Percentiles rank a stretch among this genome's conserved stretches.
phyloP scores from a whole-genome alignment of 345 rosid species.

The Sonneratia alba region DNA sequence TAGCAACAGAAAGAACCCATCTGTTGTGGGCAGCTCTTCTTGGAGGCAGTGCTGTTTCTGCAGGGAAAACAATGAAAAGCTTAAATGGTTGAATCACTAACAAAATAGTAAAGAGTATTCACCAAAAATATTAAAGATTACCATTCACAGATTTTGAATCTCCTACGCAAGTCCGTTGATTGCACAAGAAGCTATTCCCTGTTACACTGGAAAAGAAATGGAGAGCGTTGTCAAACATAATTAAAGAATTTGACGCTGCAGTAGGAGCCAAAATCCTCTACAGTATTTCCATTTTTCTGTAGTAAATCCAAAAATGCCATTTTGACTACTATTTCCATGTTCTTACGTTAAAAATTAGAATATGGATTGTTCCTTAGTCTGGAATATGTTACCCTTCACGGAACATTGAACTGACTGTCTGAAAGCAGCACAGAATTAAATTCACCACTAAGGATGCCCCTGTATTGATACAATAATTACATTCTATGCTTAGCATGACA shows the following conservation, averaged over 20 bases:
- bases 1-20: conserved; percentile 57
- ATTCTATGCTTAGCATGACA: conserved; percentile 26
- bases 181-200: conserved; percentile 75
- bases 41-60: conserved; percentile 36
- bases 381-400: neutral
- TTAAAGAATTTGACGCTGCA: neutral
- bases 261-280: neutral
- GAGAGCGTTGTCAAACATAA: neutral
- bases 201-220: conserved; percentile 4
- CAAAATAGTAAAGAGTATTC: neutral
- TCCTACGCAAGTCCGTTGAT: conserved; percentile 46
- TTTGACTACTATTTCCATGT: neutral
- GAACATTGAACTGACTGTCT: neutral
- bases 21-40: conserved; percentile 29
- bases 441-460: neutral
- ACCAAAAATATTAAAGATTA: conserved; percentile 15
- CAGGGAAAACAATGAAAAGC: neutral
- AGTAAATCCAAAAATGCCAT: too few relatives aligned
- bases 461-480: neutral
- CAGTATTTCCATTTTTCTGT: too few relatives aligned
- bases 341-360: neutral
- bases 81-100: neutral
- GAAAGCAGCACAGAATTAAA: neutral
- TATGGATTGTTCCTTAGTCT: neutral
- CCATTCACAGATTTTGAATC: conserved; percentile 48